These are phyloP conservation scores for Actinomucor elegans DNA, from an alignment of 371 early-diverging fungal genomes.

Conservation along the genomic window DNA sequence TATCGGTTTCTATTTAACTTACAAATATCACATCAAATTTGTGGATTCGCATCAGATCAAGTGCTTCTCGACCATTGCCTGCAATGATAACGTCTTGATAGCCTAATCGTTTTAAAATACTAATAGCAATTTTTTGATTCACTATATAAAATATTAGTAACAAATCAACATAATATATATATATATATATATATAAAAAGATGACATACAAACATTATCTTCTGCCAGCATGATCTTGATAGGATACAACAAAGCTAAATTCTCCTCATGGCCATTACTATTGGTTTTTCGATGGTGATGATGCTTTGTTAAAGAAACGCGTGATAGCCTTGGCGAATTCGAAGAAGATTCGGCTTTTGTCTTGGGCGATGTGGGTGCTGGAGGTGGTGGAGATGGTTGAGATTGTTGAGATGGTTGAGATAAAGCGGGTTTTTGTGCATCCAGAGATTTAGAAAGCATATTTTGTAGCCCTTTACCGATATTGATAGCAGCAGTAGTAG, in stretches of 20 bases:
- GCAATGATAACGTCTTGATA: slow-evolving; percentile 53
- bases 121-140: slow-evolving; percentile 60
- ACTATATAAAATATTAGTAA: slow-evolving; percentile 33
- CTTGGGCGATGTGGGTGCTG: background rate
- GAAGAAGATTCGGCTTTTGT: background rate
- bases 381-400: background rate
- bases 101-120: slow-evolving; percentile 55
- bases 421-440: background rate
- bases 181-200: no score
- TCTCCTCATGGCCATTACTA: slow-evolving; percentile 30
- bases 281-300: slow-evolving; percentile 20
- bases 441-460: slow-evolving; percentile 1
- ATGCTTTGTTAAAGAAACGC: slow-evolving; percentile 2
- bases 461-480: slow-evolving; percentile 6
- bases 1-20: no score
- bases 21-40: slow-evolving; percentile 48
- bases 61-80: slow-evolving; percentile 56
- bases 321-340: background rate
- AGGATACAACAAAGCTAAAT: slow-evolving; percentile 33
- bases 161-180: no score
- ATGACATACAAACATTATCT: slow-evolving; percentile 47
- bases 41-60: slow-evolving; percentile 35
- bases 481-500: slow-evolving; percentile 3
- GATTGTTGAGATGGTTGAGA: background rate
- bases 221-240: slow-evolving; percentile 48